A percentile compares a stretch with the other conserved stretches of the same genome.
These are phyloP conservation scores for Diutina catenulata DNA, from an alignment of 1,139 yeast genomes.

Conservation along the genomic window DNA sequence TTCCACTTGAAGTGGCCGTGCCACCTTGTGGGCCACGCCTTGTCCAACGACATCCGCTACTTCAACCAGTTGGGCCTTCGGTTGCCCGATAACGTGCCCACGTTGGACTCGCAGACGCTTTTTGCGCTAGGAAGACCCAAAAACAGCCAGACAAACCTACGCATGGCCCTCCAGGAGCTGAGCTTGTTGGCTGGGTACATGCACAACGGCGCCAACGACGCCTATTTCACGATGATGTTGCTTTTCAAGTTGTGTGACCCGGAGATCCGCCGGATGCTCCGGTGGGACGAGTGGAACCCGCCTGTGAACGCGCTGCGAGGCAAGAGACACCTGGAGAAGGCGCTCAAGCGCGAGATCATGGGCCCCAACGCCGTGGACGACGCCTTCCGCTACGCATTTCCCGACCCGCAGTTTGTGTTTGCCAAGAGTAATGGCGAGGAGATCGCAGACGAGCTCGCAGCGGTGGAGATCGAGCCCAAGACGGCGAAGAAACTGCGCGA, in stretches of 20 bases:
- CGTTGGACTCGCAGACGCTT: conserved; percentile 45
- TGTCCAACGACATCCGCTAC: conserved; percentile 49
- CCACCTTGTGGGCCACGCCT: conserved; percentile 59
- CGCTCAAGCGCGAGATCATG: neutral
- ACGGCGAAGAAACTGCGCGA: too few species aligned
- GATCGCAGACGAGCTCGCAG: neutral
- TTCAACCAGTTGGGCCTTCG: conserved; percentile 28
- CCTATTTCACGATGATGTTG: conserved; percentile 51
- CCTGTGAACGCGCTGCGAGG: too few species aligned
- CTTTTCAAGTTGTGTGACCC: conserved; percentile 48
- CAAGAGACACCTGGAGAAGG: too few species aligned
- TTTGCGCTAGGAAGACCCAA: conserved; percentile 9
- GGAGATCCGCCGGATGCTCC: conserved; percentile 20
- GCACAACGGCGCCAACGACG: conserved; percentile 82
- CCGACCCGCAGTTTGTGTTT: neutral
- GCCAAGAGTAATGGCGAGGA: neutral
- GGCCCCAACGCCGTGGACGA: neutral
- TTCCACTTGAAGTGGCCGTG: neutral
- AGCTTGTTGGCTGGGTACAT: conserved; percentile 15
- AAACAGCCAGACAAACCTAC: neutral
- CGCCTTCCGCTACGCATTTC: neutral
- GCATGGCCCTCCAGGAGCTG: neutral
- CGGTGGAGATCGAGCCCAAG: too few species aligned
- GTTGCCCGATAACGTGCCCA: conserved; percentile 13
- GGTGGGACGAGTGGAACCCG: conserved; percentile 14